These are phyloP conservation scores for Schwanniomyces etchellsii DNA, from an alignment of 1,139 yeast species.

Conservation along the genomic window DNA sequence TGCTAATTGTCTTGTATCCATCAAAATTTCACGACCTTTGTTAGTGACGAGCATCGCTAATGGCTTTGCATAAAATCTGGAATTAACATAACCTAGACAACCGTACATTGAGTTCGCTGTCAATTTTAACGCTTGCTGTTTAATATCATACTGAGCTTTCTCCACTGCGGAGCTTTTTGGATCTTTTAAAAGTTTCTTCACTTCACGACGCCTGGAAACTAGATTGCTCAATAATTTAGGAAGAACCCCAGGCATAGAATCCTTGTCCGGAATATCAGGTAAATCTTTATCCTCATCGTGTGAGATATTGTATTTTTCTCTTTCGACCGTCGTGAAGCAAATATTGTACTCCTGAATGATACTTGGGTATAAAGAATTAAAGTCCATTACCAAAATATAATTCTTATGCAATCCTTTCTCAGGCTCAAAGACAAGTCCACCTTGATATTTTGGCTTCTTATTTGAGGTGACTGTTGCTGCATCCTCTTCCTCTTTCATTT, in stretches of 20 bases:
- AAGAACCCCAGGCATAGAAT: slow-evolving; percentile 68
- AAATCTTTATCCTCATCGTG: slow-evolving; percentile 58
- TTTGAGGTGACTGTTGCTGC: slow-evolving; percentile 47
- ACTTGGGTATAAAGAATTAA: slow-evolving; percentile 95
- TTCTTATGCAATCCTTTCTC: slow-evolving; percentile 91
- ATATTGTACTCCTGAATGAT: slow-evolving; percentile 96
- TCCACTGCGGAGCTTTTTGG: slow-evolving; percentile 60
- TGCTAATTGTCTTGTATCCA: slow-evolving; percentile 90
- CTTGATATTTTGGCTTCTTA: slow-evolving; percentile 82
- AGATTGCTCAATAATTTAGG: slow-evolving; percentile 80
- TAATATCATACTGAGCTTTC: slow-evolving; percentile 81
- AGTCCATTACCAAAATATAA: slow-evolving; percentile 91
- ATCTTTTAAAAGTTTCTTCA: slow-evolving; percentile 77
- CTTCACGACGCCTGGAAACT: slow-evolving; percentile 90
- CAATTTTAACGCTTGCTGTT: slow-evolving; percentile 91
- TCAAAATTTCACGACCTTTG: slow-evolving; percentile 92
- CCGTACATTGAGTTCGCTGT: slow-evolving; percentile 99
- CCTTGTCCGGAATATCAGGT: slow-evolving; percentile 65
- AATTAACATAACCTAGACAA: slow-evolving; percentile 87
- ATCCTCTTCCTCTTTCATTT: slow-evolving; percentile 41
- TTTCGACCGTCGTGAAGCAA: slow-evolving; percentile 90
- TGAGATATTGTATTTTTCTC: slow-evolving; percentile 45
- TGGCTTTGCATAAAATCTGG: slow-evolving; percentile 94
- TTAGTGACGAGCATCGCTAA: slow-evolving; percentile 93
- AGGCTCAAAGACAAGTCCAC: slow-evolving; percentile 97